phyloP scores from a whole-genome alignment of 1,139 yeast species.

The Kodamaea derodonti region DNA sequence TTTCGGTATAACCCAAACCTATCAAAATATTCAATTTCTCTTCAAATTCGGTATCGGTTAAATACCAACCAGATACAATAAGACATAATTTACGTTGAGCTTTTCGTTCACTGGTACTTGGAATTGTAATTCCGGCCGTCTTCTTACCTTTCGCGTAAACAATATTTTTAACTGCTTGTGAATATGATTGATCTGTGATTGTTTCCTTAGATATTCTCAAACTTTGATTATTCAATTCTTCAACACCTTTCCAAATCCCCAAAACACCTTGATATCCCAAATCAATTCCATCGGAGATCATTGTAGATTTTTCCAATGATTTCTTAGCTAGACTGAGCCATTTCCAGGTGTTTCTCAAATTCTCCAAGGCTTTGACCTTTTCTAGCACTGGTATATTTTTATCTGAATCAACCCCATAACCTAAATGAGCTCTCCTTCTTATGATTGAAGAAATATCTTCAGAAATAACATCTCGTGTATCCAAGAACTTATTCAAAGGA shows the following conservation, averaged over 20 bases:
- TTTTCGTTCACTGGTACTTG: conserved; percentile 49
- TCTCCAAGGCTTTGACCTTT: conserved; percentile 48
- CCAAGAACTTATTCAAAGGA: conserved; percentile 31
- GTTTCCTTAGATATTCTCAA: conserved; percentile 36
- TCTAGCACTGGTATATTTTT: conserved; percentile 62
- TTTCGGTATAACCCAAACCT: conserved; percentile 60
- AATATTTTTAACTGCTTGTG: conserved; percentile 41
- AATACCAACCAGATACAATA: conserved; percentile 89
- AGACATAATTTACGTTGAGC: conserved; percentile 74
- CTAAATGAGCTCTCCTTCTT: conserved; percentile 63
- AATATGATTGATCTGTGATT: conserved; percentile 41
- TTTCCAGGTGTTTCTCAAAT: conserved; percentile 78
- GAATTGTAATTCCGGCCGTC: conserved; percentile 43
- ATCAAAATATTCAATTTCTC: conserved; percentile 59
- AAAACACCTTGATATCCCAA: conserved; percentile 84
- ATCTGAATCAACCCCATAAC: conserved; percentile 72
- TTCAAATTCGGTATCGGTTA: conserved; percentile 73
- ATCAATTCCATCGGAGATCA: conserved; percentile 67
- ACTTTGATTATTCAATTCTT: conserved; percentile 56
- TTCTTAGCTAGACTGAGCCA: conserved; percentile 77
- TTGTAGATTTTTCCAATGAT: conserved; percentile 63
- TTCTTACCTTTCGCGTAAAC: conserved; percentile 42
- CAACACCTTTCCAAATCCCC: conserved; percentile 85
- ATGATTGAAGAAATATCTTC: conserved; percentile 68
- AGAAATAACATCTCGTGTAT: conserved; percentile 38